A percentile compares a stretch with the other conserved stretches of the same genome.
phyloP scores from a whole-genome alignment of 2,329 filamentous ascomycete genomes.

The Chrysoporthe cubensis region DNA sequence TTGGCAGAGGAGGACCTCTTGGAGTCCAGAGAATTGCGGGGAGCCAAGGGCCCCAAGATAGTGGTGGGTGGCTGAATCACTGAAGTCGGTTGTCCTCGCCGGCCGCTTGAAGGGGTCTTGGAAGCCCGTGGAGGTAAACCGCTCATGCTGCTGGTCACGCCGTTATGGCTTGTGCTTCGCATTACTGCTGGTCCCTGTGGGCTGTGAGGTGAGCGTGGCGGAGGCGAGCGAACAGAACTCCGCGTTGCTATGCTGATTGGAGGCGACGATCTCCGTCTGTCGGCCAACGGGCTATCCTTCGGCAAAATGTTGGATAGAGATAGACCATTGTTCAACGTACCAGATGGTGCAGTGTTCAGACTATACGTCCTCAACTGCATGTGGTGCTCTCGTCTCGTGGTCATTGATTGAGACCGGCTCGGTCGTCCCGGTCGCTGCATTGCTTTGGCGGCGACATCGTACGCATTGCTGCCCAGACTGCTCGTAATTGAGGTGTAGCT shows the following conservation, averaged over 20 bases:
- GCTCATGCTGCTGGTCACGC: constrained; percentile 33
- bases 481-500: constrained; percentile 32
- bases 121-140: constrained; percentile 29
- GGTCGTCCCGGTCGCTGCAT: constrained; percentile 27
- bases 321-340: constrained; percentile 28
- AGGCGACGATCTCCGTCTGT: constrained; percentile 42
- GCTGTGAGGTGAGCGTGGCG: constrained; percentile 43
- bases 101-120: constrained; percentile 32
- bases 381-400: constrained; percentile 35
- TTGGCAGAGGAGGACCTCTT: constrained; percentile 35
- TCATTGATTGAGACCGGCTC: constrained; percentile 39
- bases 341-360: constrained; percentile 23
- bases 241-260: constrained; percentile 50
- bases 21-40: constrained; percentile 34
- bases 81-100: constrained; percentile 28
- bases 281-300: constrained; percentile 33
- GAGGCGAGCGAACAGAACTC: constrained; percentile 39
- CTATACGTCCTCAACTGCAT: constrained; percentile 30
- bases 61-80: constrained; percentile 32
- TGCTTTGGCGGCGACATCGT: constrained; percentile 35
- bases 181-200: constrained; percentile 36
- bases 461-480: constrained; percentile 36
- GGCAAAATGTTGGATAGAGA: constrained; percentile 36
- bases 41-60: constrained; percentile 36
- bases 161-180: constrained; percentile 40